Conservation (phyloP, 345 rosid species). For the Erucastrum elatum region DNA sequence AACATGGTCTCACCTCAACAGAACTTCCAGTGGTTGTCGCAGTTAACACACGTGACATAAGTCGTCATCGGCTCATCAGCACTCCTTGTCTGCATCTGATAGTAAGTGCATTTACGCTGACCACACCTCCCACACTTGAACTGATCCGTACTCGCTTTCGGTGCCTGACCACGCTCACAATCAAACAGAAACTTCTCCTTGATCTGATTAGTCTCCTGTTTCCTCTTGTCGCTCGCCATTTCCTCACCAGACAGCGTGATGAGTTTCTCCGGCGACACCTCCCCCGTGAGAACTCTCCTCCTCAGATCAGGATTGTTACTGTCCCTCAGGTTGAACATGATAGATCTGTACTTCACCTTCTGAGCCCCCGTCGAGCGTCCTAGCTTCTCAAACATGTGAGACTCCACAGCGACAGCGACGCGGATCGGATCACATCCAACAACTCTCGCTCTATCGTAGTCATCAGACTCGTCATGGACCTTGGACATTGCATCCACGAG, state of each 20-base stretch:
- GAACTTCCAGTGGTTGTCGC: conserved; percentile 92
- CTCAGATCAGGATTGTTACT: conserved; percentile 87
- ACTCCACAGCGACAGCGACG: conserved; percentile 84
- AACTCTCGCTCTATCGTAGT: conserved; percentile 52
- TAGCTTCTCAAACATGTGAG: conserved; percentile 76
- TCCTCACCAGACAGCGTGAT: conserved; percentile 72
- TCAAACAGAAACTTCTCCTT: conserved; percentile 80
- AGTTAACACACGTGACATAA: conserved; percentile 90
- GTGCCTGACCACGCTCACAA: conserved; percentile 61
- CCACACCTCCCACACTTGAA: conserved; percentile 82
- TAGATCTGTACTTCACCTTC: conserved; percentile 86
- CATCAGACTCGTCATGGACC: conserved; percentile 67
- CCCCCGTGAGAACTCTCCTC: conserved; percentile 87
- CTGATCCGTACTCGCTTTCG: conserved; percentile 88
- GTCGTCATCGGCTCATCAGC: conserved; percentile 99
- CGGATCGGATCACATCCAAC: conserved; percentile 74
- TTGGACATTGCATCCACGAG: conserved; percentile 75
- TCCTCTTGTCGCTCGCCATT: conserved; percentile 90
- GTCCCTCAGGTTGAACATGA: conserved; percentile 92
- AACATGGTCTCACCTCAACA: conserved; percentile 47
- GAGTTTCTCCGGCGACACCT: conserved; percentile 74
- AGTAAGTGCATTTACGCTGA: conserved; percentile 79
- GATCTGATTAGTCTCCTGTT: conserved; percentile 67
- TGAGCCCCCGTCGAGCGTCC: conserved; percentile 85
- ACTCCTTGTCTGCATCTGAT: conserved; percentile 99